phyloP scores from a whole-genome alignment of 352 stramenopile genomes.

The Pythium scleroteichum region DNA sequence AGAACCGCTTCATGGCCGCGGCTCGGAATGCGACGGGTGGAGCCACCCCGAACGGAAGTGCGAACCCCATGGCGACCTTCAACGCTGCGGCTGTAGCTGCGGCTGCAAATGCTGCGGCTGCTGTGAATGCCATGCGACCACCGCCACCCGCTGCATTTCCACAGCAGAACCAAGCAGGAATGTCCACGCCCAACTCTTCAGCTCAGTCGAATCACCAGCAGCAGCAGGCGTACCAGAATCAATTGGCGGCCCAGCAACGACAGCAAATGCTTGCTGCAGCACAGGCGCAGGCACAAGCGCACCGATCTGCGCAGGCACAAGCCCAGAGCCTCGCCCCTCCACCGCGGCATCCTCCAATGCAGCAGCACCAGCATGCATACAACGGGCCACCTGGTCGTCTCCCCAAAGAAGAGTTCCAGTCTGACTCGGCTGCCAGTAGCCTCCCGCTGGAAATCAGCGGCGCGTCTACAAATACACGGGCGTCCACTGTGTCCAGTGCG shows the following conservation, averaged over 20 bases:
- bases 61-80: slow-evolving; percentile 19
- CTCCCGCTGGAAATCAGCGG: neutral
- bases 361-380: slow-evolving; percentile 25
- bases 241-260: slow-evolving; percentile 27
- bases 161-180: slow-evolving; percentile 6
- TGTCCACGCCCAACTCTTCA: neutral
- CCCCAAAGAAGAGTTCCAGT: slow-evolving; percentile 16
- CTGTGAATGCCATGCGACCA: slow-evolving; percentile 16
- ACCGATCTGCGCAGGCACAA: slow-evolving; percentile 18
- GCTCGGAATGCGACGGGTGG: slow-evolving; percentile 4
- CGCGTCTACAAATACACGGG: neutral
- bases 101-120: slow-evolving; percentile 15
- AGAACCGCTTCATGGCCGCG: slow-evolving; percentile 53
- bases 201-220: slow-evolving; percentile 17
- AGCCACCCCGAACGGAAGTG: slow-evolving; percentile 1
- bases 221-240: slow-evolving; percentile 23
- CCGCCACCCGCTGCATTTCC: slow-evolving; percentile 3
- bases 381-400: slow-evolving; percentile 5
- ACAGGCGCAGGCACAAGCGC: slow-evolving; percentile 19
- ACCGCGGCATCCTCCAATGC: slow-evolving; percentile 26
- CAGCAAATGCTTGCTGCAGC: slow-evolving; percentile 32
- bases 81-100: slow-evolving; percentile 13
- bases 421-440: neutral
- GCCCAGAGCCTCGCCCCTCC: slow-evolving; percentile 26
- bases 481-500: neutral